Percentiles rank a stretch among this genome's conserved stretches.
These are phyloP conservation scores for Diaporthe sp. DNA, from an alignment of 2,329 filamentous ascomycete species.

Conservation along the genomic window DNA sequence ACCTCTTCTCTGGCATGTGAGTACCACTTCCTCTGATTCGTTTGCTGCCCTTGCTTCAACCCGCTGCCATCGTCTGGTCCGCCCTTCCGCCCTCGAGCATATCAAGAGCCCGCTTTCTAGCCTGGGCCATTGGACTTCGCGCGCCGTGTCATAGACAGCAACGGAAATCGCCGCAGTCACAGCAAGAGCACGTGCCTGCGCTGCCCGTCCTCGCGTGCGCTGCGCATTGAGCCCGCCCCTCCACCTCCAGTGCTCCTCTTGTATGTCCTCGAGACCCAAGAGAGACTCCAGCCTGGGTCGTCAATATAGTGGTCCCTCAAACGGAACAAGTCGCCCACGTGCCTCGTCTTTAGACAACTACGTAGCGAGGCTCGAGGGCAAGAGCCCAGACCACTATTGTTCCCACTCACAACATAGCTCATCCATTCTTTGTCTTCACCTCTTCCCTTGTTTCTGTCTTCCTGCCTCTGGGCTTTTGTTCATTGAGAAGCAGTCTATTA, in stretches of 20 bases:
- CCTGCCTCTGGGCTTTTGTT: background rate
- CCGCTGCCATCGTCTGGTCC: background rate
- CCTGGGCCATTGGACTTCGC: background rate
- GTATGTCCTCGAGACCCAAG: background rate
- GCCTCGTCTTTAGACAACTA: background rate
- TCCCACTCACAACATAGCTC: background rate
- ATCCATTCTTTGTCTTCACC: conserved; percentile 1
- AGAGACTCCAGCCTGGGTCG: background rate
- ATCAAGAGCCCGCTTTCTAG: background rate
- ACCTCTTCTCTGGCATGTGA: conserved; percentile 74
- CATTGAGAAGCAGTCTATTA: conserved; percentile 5
- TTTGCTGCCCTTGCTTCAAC: conserved; percentile 26
- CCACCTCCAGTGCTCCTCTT: background rate
- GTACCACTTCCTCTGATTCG: conserved; percentile 47
- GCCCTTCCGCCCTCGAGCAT: background rate
- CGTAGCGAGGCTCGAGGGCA: background rate
- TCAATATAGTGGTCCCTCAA: background rate
- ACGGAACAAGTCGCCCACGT: background rate
- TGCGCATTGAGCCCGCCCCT: background rate
- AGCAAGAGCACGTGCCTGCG: conserved; percentile 16
- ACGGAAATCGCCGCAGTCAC: background rate
- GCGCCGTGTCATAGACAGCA: conserved; percentile 8
- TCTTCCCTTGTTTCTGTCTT: background rate
- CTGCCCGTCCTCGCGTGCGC: background rate
- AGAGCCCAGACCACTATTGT: background rate